Conservation (phyloP, 2,329 filamentous ascomycete species). For the Beauveria bassiana region DNA sequence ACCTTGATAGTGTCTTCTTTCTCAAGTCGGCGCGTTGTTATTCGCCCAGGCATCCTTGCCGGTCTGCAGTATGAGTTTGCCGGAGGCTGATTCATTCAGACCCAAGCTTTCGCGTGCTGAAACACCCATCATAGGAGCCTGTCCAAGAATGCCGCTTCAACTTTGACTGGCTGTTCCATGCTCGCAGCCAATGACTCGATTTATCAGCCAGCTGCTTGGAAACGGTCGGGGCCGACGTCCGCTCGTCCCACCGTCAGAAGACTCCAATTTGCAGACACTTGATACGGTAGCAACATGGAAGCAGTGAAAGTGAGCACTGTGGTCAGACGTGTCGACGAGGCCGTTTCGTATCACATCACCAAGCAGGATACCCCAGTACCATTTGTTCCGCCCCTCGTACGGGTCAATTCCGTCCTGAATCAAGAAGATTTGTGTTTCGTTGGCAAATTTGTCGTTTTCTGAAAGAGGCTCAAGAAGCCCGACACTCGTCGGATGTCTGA, state of each 20-base stretch:
- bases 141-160: neutral
- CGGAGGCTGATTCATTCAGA: neutral
- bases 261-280: neutral
- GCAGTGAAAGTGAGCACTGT: neutral
- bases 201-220: neutral
- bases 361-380: neutral
- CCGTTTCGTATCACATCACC: neutral
- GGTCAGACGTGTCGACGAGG: neutral
- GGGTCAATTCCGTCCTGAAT: neutral
- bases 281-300: neutral
- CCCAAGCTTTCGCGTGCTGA: neutral
- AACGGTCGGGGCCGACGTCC: neutral
- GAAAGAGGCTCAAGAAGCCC: neutral
- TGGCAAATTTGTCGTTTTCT: neutral
- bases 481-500: neutral
- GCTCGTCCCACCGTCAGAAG: neutral
- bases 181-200: neutral
- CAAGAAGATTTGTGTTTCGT: neutral
- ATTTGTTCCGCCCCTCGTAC: neutral
- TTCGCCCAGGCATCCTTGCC: neutral
- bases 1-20: neutral
- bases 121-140: neutral
- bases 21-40: neutral
- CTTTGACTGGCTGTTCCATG: neutral
- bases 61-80: neutral